Conservation (phyloP, 176 grass and related monocot species). For the Hyparrhenia diplandra region DNA sequence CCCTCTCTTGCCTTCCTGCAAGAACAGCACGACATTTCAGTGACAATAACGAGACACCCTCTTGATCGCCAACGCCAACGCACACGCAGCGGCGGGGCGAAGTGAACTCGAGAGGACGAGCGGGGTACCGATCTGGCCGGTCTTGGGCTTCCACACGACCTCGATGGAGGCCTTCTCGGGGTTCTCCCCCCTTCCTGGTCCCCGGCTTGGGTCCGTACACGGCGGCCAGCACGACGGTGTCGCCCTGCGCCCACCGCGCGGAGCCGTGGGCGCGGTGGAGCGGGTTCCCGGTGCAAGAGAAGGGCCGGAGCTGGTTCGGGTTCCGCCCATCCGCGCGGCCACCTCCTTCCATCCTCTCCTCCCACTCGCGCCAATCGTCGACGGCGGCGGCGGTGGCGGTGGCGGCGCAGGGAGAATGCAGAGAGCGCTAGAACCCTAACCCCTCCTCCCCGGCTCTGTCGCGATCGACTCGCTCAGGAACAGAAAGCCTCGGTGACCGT, state of each 20-base stretch:
- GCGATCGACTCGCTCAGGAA: neutral
- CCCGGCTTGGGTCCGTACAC: conserved; percentile 87
- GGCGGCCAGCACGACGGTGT: conserved; percentile 74
- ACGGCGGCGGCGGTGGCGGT: neutral
- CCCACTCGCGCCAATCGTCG: no score
- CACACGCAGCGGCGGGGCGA: neutral
- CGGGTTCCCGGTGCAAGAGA: conserved; percentile 68
- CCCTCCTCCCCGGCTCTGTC: neutral
- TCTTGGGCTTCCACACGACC: conserved; percentile 94
- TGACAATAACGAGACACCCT: neutral
- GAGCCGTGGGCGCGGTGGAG: conserved; percentile 83
- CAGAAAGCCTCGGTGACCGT: neutral
- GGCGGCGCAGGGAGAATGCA: neutral
- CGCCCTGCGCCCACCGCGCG: conserved; percentile 84
- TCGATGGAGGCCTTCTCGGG: conserved; percentile 88
- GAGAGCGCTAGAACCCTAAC: conserved; percentile 29
- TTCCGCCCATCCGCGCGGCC: conserved; percentile 52
- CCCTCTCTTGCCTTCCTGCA: conserved; percentile 69
- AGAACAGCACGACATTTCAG: neutral
- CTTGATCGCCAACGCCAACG: neutral
- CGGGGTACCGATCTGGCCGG: conserved; percentile 60
- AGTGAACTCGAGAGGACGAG: neutral
- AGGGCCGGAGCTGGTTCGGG: conserved; percentile 64
- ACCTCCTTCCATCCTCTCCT: conserved; percentile 32
- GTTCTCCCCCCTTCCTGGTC: conserved; percentile 80